These are phyloP conservation scores for Capniomyces stellatus DNA, from an alignment of 371 early-diverging fungal species.

Conservation along the genomic window DNA sequence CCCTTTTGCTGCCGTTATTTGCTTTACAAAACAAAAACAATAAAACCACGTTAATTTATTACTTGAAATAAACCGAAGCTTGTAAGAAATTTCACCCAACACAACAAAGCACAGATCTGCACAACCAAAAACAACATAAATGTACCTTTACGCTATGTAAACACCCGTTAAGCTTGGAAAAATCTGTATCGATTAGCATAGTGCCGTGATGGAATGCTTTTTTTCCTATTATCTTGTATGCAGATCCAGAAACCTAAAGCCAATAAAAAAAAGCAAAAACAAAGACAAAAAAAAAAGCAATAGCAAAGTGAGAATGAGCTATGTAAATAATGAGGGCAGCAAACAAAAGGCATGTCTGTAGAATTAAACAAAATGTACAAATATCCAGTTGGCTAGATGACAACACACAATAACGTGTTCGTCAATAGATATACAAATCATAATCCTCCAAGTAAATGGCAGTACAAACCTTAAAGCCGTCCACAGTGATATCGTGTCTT, in stretches of 20 bases:
- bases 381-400: too few relatives aligned
- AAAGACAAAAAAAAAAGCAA: background rate
- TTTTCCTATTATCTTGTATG: conserved; percentile 68
- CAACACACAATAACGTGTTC: too few relatives aligned
- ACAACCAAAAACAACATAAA: background rate
- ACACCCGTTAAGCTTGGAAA: conserved; percentile 35
- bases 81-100: background rate
- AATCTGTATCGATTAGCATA: conserved; percentile 83
- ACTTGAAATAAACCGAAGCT: conserved; percentile 1
- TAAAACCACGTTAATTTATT: background rate
- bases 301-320: background rate
- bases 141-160: conserved; percentile 23
- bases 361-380: too few relatives aligned
- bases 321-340: conserved; percentile 1
- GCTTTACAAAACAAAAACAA: background rate
- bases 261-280: background rate
- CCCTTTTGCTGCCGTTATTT: conserved; percentile 55
- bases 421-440: too few relatives aligned
- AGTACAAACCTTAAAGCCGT: conserved; percentile 14
- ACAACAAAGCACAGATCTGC: background rate
- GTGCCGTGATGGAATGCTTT: conserved; percentile 95
- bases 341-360: too few relatives aligned
- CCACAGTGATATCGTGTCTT: conserved; percentile 73
- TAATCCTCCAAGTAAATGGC: background rate
- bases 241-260: conserved; percentile 68